phyloP scores from a whole-genome alignment of 176 grass and related monocot genomes.

The Saccharum officinarum region DNA sequence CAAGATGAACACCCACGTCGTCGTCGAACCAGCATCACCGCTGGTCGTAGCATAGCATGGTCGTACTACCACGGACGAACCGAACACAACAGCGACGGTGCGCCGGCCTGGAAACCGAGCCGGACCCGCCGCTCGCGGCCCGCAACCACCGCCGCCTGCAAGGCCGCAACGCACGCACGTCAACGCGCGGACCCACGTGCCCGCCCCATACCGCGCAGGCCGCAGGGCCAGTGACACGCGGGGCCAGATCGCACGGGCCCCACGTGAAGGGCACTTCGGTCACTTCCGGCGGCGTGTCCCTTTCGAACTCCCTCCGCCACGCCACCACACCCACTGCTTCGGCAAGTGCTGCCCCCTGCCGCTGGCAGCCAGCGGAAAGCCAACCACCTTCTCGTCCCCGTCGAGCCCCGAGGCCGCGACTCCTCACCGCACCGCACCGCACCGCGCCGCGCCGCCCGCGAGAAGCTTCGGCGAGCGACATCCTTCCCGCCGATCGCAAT shows the following conservation, averaged over 20 bases:
- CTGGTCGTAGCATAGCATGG: neutral
- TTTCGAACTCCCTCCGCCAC: slow-evolving; percentile 21
- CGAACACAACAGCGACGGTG: neutral
- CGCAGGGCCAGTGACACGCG: neutral
- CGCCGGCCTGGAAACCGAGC: neutral
- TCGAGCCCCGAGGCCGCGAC: neutral
- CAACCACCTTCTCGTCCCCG: neutral
- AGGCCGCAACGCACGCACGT: neutral
- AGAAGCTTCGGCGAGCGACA: neutral
- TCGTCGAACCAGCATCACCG: neutral
- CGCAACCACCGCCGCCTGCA: neutral
- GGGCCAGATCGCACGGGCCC: neutral
- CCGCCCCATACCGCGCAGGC: too few species aligned
- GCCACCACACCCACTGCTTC: slow-evolving; percentile 4
- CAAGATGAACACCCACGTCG: neutral
- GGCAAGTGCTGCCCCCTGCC: neutral
- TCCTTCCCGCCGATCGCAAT: slow-evolving; percentile 12
- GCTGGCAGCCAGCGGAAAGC: slow-evolving; percentile 13
- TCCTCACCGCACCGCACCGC: neutral
- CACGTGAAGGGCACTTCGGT: slow-evolving; percentile 7
- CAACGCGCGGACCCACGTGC: neutral
- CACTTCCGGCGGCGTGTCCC: neutral
- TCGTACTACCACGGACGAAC: neutral
- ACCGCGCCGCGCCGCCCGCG: neutral
- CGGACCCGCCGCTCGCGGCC: neutral